Evolutionary conservation across 352 stramenopile species (phyloP).

Genomic region (Plasmopara halstedii): DNA sequence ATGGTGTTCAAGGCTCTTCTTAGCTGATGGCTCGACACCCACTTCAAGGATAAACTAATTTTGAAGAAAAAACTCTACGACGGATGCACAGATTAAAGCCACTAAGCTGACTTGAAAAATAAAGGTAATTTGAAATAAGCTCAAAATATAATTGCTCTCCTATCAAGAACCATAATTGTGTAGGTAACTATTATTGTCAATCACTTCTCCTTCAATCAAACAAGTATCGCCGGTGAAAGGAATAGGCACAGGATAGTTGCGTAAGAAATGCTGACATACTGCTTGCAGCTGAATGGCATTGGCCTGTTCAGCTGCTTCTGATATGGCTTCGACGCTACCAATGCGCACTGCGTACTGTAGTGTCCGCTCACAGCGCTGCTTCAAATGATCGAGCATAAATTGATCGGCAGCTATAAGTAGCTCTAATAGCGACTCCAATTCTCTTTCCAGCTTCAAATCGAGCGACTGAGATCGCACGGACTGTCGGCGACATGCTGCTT

Average conservation of each 20-base stretch:
- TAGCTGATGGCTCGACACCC: too few relatives aligned
- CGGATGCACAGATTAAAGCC: too few relatives aligned
- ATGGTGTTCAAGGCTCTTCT: too few relatives aligned
- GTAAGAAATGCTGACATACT: conserved; percentile 89
- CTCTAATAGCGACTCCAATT: conserved; percentile 75
- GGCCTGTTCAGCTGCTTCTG: conserved; percentile 84
- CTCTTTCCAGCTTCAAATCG: conserved; percentile 21
- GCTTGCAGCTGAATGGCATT: conserved; percentile 88
- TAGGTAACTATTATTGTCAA: conserved; percentile 4
- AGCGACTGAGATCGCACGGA: conserved; percentile 5
- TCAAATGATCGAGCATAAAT: conserved; percentile 96
- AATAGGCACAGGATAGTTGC: conserved; percentile 55
- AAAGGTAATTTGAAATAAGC: too few relatives aligned
- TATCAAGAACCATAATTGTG: too few relatives aligned
- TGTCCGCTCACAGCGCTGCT: conserved; percentile 90
- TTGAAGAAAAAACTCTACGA: too few relatives aligned
- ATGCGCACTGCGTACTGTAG: conserved; percentile 64
- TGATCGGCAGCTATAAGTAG: conserved; percentile 91
- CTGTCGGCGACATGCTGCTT: conserved; percentile 16
- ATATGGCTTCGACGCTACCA: conserved; percentile 84
- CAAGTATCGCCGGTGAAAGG: conserved; percentile 7
- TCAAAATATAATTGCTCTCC: too few relatives aligned
- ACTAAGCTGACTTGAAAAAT: too few relatives aligned
- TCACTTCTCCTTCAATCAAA: conserved; percentile 13
- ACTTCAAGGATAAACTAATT: too few relatives aligned